Evolutionary conservation across 2,329 filamentous ascomycete species (phyloP).

Genomic region (Colletotrichum tabaci): DNA sequence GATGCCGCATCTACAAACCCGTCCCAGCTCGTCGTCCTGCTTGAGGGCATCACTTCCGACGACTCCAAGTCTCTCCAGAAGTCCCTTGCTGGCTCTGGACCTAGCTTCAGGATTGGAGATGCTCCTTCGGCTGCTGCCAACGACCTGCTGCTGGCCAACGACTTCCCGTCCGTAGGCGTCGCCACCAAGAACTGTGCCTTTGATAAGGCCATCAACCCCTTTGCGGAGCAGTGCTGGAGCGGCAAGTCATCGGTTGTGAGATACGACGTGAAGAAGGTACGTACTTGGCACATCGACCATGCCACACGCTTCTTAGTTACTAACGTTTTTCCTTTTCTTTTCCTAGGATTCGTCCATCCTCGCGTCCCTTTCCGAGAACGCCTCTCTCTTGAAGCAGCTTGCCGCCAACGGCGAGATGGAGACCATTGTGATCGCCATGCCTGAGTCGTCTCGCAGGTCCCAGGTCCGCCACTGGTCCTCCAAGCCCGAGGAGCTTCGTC

Average conservation of each 20-base stretch:
- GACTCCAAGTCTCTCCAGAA: conserved; percentile 60
- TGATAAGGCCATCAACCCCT: conserved; percentile 58
- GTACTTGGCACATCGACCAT: neutral
- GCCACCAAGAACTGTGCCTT: conserved; percentile 56
- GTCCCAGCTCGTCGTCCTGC: conserved; percentile 71
- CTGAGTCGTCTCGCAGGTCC: conserved; percentile 58
- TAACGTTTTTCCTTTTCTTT: conserved; percentile 6
- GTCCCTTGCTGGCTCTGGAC: conserved; percentile 57
- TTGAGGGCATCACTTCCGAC: conserved; percentile 68
- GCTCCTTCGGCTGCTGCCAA: conserved; percentile 61
- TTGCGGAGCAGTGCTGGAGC: conserved; percentile 62
- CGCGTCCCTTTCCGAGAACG: conserved; percentile 58
- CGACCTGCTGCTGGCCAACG: conserved; percentile 58
- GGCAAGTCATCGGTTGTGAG: conserved; percentile 59
- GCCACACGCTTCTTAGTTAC: neutral
- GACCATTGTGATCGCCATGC: conserved; percentile 70
- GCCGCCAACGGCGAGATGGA: conserved; percentile 68
- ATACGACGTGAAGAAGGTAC: conserved; percentile 62
- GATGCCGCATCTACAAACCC: conserved; percentile 52
- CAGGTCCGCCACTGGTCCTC: conserved; percentile 58
- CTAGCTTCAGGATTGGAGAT: conserved; percentile 66
- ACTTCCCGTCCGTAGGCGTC: conserved; percentile 58
- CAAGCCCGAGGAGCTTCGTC: conserved; percentile 60
- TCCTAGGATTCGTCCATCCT: conserved; percentile 53
- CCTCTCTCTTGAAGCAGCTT: conserved; percentile 62